Evolutionary conservation across 2,329 filamentous ascomycete genomes (phyloP).

Genomic region (Lecanicillium sp.): DNA sequence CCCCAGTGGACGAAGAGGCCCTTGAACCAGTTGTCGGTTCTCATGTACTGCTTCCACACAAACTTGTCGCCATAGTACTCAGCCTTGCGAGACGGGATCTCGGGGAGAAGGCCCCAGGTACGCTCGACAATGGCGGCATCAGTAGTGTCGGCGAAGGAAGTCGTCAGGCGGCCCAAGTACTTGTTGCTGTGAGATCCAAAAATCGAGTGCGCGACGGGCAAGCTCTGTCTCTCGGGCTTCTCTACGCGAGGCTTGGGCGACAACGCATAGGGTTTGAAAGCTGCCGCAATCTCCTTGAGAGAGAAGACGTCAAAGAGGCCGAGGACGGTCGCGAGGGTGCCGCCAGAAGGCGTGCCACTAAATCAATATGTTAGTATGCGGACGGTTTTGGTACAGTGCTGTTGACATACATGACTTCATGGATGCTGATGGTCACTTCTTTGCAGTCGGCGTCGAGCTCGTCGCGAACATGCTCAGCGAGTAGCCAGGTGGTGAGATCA

Average conservation of each 20-base stretch:
- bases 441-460: slow-evolving; percentile 42
- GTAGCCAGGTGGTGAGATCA: slow-evolving; percentile 51
- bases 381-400: background rate
- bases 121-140: slow-evolving; percentile 53
- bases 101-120: slow-evolving; percentile 55
- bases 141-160: slow-evolving; percentile 42
- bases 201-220: slow-evolving; percentile 38
- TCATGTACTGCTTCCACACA: slow-evolving; percentile 49
- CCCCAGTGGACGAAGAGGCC: slow-evolving; percentile 46
- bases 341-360: slow-evolving; percentile 52
- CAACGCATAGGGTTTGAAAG: slow-evolving; percentile 46
- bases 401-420: slow-evolving; percentile 35
- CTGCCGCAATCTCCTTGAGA: slow-evolving; percentile 39
- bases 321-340: slow-evolving; percentile 63
- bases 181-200: slow-evolving; percentile 45
- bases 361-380: slow-evolving; percentile 13
- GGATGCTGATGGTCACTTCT: slow-evolving; percentile 48
- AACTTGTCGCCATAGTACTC: slow-evolving; percentile 58
- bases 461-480: slow-evolving; percentile 45
- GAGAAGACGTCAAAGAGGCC: slow-evolving; percentile 48
- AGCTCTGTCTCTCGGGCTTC: slow-evolving; percentile 21
- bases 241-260: slow-evolving; percentile 48
- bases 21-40: slow-evolving; percentile 41
- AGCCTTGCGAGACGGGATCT: slow-evolving; percentile 35
- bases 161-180: slow-evolving; percentile 50